Base-by-base conservation (phyloP, 2,329 filamentous ascomycete species). In the Colletotrichum tropicale region DNA sequence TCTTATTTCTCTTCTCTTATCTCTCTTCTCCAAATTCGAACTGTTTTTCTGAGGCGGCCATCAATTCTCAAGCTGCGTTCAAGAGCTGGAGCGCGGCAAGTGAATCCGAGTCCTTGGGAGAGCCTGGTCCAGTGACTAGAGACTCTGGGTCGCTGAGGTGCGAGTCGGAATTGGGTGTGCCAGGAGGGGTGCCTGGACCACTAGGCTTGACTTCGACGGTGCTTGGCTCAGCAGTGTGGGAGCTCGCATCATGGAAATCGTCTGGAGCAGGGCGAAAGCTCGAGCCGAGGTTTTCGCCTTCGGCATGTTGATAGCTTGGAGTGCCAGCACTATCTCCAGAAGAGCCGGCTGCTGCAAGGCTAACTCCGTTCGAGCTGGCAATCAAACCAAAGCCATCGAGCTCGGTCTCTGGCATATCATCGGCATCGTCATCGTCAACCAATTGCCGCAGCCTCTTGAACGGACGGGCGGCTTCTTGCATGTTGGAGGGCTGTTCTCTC, bases 401-500 rank as follows among this genome's bases (percentile, higher is more conserved):
- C 6, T 8, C n/a, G n/a, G 43, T 0, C 43, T 52, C 43, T 2
- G 43, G 43, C 43, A 48, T 4, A 43, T 43, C 1, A 10, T 43
- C 1, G 9, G 8, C 18, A 12, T 43, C 38, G 1, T n/a, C 38
- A 52, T 52, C 43, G 10, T 3, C 10, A 8, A 52, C 43, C 43
- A 52, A 2, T 2, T 52, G 43, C 0, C 43, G 43, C 1, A 52
- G 43, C 43, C 43, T 52, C 10, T 52, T 52, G 1, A 2, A 52
- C n/a, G 43, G 43, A 21, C 43, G 43, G 3, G 43, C 3, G 18
- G 43, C 1, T 4, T 52, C 43, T 52, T 24, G n/a, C 12, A 52
- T 1, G 43, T 3, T 0, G 43, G 43, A 52, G 43, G 43, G 0
- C 0, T 1, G 43, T 52, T 52, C 43, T 52, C 43, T 52, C n/a